Evolutionary conservation across 495 filamentous ascomycete genomes (phyloP).

Genomic region (Amniculicola lignicola): DNA sequence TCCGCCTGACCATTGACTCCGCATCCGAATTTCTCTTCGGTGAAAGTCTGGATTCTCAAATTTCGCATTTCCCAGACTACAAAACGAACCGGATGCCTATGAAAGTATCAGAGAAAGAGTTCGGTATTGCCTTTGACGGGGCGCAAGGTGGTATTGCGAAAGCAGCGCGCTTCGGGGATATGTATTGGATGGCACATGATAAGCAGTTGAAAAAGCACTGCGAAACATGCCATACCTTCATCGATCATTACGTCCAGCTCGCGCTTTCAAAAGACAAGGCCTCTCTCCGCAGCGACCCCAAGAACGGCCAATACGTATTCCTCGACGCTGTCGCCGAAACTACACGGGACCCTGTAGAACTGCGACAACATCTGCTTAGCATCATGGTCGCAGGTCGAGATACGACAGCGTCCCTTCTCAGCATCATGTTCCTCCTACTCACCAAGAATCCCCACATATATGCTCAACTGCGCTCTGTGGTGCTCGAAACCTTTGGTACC

Average conservation of each 20-base stretch:
- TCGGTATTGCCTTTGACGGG: slow-evolving; percentile 35
- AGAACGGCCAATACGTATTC: slow-evolving; percentile 61
- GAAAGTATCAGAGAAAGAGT: slow-evolving; percentile 23
- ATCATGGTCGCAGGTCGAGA: slow-evolving; percentile 62
- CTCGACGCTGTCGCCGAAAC: slow-evolving; percentile 73
- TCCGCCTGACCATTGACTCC: slow-evolving; percentile 76
- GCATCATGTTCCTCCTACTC: slow-evolving; percentile 29
- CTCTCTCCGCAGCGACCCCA: slow-evolving; percentile 47
- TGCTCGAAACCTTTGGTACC: slow-evolving; percentile 25
- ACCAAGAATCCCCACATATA: slow-evolving; percentile 11
- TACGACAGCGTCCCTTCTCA: slow-evolving; percentile 41
- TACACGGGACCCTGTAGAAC: slow-evolving; percentile 66
- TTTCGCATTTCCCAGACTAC: slow-evolving; percentile 9
- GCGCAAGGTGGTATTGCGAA: slow-evolving; percentile 26
- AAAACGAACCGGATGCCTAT: not conserved
- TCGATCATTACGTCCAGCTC: slow-evolving; percentile 72
- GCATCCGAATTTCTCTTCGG: slow-evolving; percentile 88
- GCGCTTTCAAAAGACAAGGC: slow-evolving; percentile 65
- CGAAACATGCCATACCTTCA: slow-evolving; percentile 47
- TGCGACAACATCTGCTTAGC: slow-evolving; percentile 76
- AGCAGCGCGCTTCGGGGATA: slow-evolving; percentile 31
- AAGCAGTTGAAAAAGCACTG: slow-evolving; percentile 59
- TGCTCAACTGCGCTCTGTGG: slow-evolving; percentile 11
- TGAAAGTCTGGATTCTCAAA: slow-evolving; percentile 60
- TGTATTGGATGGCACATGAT: slow-evolving; percentile 56